Percentiles rank a stretch among this genome's conserved stretches.
Conservation (phyloP, 1,139 yeast genomes). For the Pichia sp. region DNA sequence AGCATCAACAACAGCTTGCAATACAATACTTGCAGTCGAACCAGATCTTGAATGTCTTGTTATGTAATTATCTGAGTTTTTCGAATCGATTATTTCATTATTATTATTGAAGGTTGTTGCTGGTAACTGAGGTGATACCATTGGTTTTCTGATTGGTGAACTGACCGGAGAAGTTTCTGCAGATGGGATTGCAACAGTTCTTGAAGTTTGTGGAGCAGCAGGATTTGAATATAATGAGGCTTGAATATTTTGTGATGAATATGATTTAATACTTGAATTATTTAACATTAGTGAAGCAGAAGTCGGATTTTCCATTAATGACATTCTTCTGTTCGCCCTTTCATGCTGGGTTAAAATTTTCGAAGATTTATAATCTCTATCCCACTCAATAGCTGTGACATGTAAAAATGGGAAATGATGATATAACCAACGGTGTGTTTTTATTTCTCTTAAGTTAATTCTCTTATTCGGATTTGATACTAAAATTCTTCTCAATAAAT, state of each 20-base stretch:
- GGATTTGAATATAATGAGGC: constrained; percentile 39
- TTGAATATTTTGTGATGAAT: constrained; percentile 37
- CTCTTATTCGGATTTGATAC: constrained; percentile 84
- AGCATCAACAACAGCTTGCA: constrained; percentile 62
- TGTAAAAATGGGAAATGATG: constrained; percentile 77
- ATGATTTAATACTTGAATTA: constrained; percentile 37
- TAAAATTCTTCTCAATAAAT: constrained; percentile 73
- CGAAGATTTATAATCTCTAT: constrained; percentile 40
- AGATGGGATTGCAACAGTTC: constrained; percentile 44
- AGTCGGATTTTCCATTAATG: constrained; percentile 37
- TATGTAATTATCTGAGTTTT: neutral
- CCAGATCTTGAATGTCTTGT: constrained; percentile 27
- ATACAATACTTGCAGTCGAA: constrained; percentile 54
- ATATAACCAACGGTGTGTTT: constrained; percentile 81
- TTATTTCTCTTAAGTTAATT: constrained; percentile 58
- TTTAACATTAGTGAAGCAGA: constrained; percentile 29
- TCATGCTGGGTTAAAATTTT: constrained; percentile 25
- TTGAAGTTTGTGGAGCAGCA: constrained; percentile 48
- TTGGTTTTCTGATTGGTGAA: constrained; percentile 13
- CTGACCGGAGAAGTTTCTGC: constrained; percentile 28
- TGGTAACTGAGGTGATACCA: neutral
- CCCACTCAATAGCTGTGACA: constrained; percentile 89
- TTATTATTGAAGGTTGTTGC: neutral
- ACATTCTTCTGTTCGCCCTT: constrained; percentile 32
- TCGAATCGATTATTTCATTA: neutral